phyloP scores from a whole-genome alignment of 371 early-diverging fungal species.

The Homolaphlyctis polyrhiza region DNA sequence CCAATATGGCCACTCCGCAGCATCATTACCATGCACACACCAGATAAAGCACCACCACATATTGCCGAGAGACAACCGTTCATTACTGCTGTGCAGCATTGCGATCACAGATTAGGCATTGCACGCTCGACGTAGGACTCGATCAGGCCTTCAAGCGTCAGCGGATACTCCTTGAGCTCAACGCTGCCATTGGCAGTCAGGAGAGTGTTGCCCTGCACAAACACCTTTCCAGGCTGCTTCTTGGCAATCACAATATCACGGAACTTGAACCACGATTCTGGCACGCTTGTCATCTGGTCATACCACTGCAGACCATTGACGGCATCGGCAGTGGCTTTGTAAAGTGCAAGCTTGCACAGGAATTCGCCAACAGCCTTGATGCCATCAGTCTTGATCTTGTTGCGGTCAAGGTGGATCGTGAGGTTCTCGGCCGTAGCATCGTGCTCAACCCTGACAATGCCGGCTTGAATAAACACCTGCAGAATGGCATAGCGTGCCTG shows the following conservation, averaged over 20 bases:
- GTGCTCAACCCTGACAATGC: conserved; percentile 32
- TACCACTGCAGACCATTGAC: conserved; percentile 44
- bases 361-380: conserved; percentile 49
- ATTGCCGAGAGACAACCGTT: no score
- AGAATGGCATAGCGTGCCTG: conserved; percentile 61
- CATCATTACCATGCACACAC: no score
- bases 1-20: no score
- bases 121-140: conserved; percentile 52
- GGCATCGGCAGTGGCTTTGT: conserved; percentile 56
- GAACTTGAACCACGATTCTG: conserved; percentile 41
- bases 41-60: no score
- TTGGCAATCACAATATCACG: conserved; percentile 50
- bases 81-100: no score
- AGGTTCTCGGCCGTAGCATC: conserved; percentile 21
- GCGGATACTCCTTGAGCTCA: conserved; percentile 50
- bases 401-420: conserved; percentile 38
- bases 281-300: conserved; percentile 44
- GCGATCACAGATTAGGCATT: conserved; percentile 3
- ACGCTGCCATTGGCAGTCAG: conserved; percentile 27
- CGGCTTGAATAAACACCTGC: conserved; percentile 46
- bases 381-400: conserved; percentile 48
- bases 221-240: conserved; percentile 55
- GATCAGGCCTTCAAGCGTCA: conserved; percentile 52
- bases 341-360: conserved; percentile 50
- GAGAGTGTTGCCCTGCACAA: conserved; percentile 52